Base-by-base conservation (phyloP, 2,329 filamentous ascomycete species). In the Cadophora luteo-olivacea region DNA sequence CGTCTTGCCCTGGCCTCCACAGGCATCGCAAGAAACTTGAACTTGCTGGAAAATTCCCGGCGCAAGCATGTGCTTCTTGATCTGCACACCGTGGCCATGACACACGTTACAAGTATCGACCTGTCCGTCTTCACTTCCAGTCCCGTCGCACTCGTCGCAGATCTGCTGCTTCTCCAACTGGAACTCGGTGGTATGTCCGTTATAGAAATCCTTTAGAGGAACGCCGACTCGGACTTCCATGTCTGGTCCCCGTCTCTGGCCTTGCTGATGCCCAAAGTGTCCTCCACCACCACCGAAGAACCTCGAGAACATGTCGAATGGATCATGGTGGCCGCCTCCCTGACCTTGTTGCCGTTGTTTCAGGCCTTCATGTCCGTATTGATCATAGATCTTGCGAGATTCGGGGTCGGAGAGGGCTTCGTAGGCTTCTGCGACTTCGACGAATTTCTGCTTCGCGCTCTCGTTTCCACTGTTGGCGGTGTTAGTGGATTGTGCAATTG, bases 31-130 rank as follows among this genome's bases (percentile, higher is more conserved):
- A 70, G 91, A 87, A 80, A 91, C 91, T 84, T 99, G 96, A 75
- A 98, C 89, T 82, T 99, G 96, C 83, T 98, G 96, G 85, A 94
- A 97, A 83, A 99, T 97, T n/a, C 96, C 96, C 0, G 96, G 96
- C 0, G 94, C 95, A 52, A 99, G 87, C 87, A 95, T 92, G 77
- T 97, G 93, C 81, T 96, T 95, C 80, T 94, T 87, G 72, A 98
- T 89, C 66, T 92, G 85, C 65, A 94, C 84, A n/a, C 96, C 96
- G 60, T 92, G 91, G 16, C 96, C 96, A 49, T 84, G 82, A 78
- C 96, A 99, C 73, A 87, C 84, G 52, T 84, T 80, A 79, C 96
- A 99, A 2, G 87, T 92, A 64, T 97, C 92, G 32, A 97, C 92
- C 64, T 91, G 82, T 19, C 93, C 92, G 79, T 99, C 96, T 65